These are phyloP conservation scores for Lepiota venenata DNA, from an alignment of 768 basidiomycete species.

Conservation along the genomic window DNA sequence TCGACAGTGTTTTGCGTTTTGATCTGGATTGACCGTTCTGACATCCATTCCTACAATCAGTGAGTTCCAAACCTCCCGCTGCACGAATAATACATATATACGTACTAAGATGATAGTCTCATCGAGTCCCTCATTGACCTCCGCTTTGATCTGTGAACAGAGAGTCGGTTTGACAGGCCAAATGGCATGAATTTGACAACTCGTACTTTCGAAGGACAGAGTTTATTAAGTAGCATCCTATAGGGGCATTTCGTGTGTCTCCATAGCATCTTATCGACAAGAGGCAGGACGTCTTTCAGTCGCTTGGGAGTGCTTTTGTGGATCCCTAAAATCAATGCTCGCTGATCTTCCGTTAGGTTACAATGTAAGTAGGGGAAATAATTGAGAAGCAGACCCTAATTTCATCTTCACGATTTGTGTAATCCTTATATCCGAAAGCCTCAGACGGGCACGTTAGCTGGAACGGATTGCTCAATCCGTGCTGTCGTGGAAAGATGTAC, in stretches of 20 bases:
- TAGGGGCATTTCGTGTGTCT: conserved; percentile 71
- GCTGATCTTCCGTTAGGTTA: background rate
- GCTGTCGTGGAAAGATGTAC: conserved; percentile 84
- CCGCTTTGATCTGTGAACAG: conserved; percentile 31
- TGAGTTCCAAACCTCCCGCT: background rate
- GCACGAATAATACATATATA: background rate
- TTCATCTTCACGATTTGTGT: conserved; percentile 60
- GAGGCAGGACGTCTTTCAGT: conserved; percentile 48
- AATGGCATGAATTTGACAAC: background rate
- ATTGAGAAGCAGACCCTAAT: conserved; percentile 49
- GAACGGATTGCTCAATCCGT: conserved; percentile 64
- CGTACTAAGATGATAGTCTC: conserved; percentile 61
- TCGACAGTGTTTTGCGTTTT: conserved; percentile 46
- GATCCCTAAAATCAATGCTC: conserved; percentile 28
- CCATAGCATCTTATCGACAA: conserved; percentile 62
- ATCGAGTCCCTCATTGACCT: conserved; percentile 45
- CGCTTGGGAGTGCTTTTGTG: conserved; percentile 70
- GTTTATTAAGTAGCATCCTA: conserved; percentile 52
- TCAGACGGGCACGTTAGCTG: conserved; percentile 15
- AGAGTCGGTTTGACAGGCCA: background rate
- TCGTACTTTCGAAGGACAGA: conserved; percentile 78
- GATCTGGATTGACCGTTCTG: conserved; percentile 58
- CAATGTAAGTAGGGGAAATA: background rate
- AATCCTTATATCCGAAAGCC: conserved; percentile 42
- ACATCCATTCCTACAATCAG: conserved; percentile 62